These are phyloP conservation scores for Solanum sejunctum DNA, from an alignment of 257 asterid species.

Conservation along the genomic window DNA sequence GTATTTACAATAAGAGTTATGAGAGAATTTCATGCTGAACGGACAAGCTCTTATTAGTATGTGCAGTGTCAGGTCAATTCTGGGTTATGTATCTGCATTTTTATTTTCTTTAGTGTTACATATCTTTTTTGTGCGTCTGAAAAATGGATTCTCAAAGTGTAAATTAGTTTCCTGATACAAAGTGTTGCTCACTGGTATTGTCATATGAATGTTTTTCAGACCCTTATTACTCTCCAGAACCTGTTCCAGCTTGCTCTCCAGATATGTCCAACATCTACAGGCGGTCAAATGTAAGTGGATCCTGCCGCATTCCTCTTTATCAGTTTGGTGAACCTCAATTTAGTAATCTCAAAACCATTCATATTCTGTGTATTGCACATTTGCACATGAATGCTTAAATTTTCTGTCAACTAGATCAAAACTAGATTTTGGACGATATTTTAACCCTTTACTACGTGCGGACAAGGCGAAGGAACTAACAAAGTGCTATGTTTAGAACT, in stretches of 20 bases:
- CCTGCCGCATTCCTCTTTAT: not conserved
- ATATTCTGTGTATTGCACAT: not conserved
- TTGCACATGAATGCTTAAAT: not conserved
- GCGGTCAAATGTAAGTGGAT: slow-evolving; percentile 35
- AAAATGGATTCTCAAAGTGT: not conserved
- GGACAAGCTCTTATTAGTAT: not conserved
- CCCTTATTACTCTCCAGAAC: slow-evolving; percentile 34
- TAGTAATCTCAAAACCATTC: not conserved
- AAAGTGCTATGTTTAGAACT: not conserved
- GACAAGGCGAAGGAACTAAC: not conserved
- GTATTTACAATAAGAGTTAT: not conserved
- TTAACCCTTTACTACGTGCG: not conserved
- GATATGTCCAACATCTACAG: slow-evolving; percentile 29
- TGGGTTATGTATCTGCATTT: not conserved
- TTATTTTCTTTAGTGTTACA: not conserved
- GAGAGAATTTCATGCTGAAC: not conserved
- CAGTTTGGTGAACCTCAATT: not conserved
- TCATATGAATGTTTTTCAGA: slow-evolving; percentile 23
- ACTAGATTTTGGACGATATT: not conserved
- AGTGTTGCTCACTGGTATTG: not conserved
- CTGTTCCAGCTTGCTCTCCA: slow-evolving; percentile 29
- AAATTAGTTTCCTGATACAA: not conserved
- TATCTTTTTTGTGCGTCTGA: not conserved
- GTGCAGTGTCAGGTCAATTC: not conserved
- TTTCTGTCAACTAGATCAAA: not conserved